Base-by-base conservation (phyloP, 257 asterid genomes). In the Jaltomata sinuosa region DNA sequence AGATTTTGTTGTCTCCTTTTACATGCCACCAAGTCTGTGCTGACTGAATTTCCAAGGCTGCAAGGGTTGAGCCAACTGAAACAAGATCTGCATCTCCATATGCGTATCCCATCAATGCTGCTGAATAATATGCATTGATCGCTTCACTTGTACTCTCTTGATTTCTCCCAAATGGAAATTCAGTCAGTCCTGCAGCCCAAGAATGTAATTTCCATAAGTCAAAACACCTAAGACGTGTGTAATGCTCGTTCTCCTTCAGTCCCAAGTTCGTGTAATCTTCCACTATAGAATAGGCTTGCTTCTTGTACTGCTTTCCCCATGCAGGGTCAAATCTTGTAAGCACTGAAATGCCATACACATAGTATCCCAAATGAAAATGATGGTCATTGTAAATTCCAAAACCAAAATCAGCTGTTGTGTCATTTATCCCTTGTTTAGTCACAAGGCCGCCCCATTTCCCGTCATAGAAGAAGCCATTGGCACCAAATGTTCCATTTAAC, bases 91-190 rank as follows among this genome's bases (percentile, higher is more conserved):
- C 87, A 54, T 96, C 99, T 15, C 99, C 98, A 68, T 91, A 96
- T 1, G 97, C 97, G 67, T 93, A 82, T 62, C 99, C 99, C 97
- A 96, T 88, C 25, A 96, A 69, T 83, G 98, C 97, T 16, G 98
- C 97, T n/a, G 99, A 94, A 72, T 96, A 94, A 83, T 96, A 96
- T 11, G 95, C 98, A 82, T 93, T 96, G 50, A 96, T 87, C 0
- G 99, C 99, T 90, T 96, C 98, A 6, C 99, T 94, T 3, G 99
- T 92, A 92, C 98, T 96, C 84, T 94, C 98, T 64, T 96, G 99
- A 64, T 96, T 93, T 61, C 98, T 90, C 1, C 99, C 99, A 67
- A 94, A 98, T 42, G 94, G 93, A 87, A 92, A 96, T 64, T 93
- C 99, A 0, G 95, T 96, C 52, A 96, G 76, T 82, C 99, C 99